Conservation (phyloP, 2,329 filamentous ascomycete genomes). For the Thelonectria rubi region DNA sequence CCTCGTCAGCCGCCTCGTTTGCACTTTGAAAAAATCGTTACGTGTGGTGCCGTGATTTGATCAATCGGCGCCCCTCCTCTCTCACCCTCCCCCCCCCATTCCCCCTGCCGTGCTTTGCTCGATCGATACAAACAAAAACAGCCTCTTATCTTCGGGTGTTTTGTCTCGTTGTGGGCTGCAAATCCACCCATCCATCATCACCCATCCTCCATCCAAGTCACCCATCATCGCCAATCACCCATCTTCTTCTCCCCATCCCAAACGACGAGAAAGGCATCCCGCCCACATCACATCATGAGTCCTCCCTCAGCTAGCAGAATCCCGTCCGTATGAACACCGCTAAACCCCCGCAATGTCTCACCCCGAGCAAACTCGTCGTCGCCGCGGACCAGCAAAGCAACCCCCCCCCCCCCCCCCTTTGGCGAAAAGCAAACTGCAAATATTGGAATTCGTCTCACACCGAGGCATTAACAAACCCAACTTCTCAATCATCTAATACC, state of each 20-base stretch:
- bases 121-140: background rate
- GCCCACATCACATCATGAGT: background rate
- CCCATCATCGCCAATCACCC: too few species aligned
- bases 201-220: background rate
- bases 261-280: background rate
- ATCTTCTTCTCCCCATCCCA: too few species aligned
- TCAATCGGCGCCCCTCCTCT: slow-evolving; percentile 1
- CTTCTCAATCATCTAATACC: too few species aligned
- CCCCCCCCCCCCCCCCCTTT: too few species aligned
- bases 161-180: background rate
- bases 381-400: too few species aligned
- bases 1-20: too few species aligned
- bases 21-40: background rate
- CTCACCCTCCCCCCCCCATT: too few species aligned
- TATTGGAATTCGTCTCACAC: background rate
- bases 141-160: background rate
- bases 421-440: too few species aligned
- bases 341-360: slow-evolving; percentile 19
- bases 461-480: background rate
- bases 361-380: too few species aligned
- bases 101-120: background rate
- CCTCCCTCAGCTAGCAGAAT: too few species aligned
- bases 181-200: background rate
- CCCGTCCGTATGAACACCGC: too few species aligned
- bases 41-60: slow-evolving; percentile 27